Evolutionary conservation across 345 rosid species (phyloP).

Genomic region (Aegle marmelos): DNA sequence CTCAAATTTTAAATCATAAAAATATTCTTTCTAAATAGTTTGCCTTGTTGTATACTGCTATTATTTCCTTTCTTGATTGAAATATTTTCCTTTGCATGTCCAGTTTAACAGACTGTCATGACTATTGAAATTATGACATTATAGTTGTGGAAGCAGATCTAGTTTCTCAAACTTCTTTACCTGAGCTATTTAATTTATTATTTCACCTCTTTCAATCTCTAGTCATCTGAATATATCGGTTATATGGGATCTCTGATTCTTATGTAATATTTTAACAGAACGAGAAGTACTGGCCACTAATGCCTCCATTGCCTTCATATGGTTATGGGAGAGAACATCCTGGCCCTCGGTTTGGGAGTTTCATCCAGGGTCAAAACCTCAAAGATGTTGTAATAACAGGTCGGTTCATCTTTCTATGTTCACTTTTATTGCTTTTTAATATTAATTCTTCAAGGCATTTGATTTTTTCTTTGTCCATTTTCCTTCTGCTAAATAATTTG

Average conservation of each 20-base stretch:
- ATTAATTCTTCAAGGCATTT: neutral
- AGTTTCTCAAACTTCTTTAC: neutral
- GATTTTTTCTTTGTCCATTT: neutral
- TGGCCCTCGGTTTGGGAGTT: constrained; percentile 68
- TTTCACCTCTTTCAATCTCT: neutral
- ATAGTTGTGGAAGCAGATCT: neutral
- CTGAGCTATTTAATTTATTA: neutral
- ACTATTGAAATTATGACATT: neutral
- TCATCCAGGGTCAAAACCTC: constrained; percentile 65
- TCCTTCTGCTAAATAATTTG: neutral
- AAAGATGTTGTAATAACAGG: constrained; percentile 63
- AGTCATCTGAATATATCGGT: neutral
- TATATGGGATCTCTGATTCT: neutral
- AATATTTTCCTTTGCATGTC: neutral
- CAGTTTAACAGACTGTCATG: neutral
- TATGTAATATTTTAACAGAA: constrained; percentile 30
- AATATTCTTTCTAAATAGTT: neutral
- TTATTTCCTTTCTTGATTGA: neutral
- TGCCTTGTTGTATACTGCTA: neutral
- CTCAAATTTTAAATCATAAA: neutral
- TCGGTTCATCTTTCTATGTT: constrained; percentile 7
- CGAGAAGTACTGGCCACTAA: constrained; percentile 54
- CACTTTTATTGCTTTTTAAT: neutral
- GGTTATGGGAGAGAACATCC: constrained; percentile 66
- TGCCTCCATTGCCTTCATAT: constrained; percentile 66